Base-by-base conservation (phyloP, 306 rosid species). In the Prunus dulcis region DNA sequence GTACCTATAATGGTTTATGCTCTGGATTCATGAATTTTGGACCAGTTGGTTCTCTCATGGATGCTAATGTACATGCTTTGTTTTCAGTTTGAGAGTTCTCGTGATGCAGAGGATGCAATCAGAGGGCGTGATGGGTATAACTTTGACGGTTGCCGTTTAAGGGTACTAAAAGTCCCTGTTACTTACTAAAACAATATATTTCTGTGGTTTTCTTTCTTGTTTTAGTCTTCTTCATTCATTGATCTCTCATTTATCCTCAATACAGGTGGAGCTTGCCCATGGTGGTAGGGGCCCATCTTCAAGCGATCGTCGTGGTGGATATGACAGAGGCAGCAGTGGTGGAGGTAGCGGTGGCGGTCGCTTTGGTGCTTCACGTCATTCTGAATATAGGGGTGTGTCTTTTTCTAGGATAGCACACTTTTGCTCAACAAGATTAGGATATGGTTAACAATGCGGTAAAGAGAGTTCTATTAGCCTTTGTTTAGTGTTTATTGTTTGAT, bases 251-350 rank as follows among this genome's bases (percentile, higher is more conserved):
- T 22, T 72, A 28, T 81, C 66, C 30, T 56, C 76, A 62, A 71
- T 76, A 49, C 80, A 96, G 99, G 99, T 96, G 88, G 99, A 96
- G 75, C 99, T 96, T 76, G 99, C 99, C 64, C 99, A 92, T 86
- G 98, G 99, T 71, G 98, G 99, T 78, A 87, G 99, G 77, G 99
- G 99, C 9, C 94, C 93, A 56, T 81, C 99, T 27, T 91, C 98
- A 72, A 87, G 97, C 82, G 99, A 96, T 73, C 99, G 96, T 9
- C 97, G 93, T 72, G 83, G 87, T 66, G 92, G 96, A 55, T 86
- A 94, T 79, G 91, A 91, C 5, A 87, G 89, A 0, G 82, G 97
- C 0, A 81, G 87, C 1, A 77, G 89, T 20, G 78, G 89, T 0
- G 86, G 87, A 0, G 83, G 92, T 3, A 77, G 92, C 2, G 83